A percentile compares a stretch with the other conserved stretches of the same genome.
Evolutionary conservation across 495 filamentous ascomycete genomes (phyloP).

Genomic region (Hyaloscypha hepaticicola): DNA sequence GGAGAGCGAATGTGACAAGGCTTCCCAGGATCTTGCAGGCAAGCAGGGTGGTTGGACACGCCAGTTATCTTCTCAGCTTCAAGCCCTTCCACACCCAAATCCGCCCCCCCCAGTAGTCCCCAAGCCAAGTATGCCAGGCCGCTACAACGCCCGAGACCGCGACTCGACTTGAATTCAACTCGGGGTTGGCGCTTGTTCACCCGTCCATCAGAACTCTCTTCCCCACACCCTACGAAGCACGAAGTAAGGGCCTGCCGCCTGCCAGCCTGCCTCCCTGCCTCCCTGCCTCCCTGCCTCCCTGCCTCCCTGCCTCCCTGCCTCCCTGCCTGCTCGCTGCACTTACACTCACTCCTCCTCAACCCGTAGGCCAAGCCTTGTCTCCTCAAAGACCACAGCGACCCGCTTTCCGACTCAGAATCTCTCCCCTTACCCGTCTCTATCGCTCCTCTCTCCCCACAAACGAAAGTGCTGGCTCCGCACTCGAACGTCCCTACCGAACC

Average conservation of each 20-base stretch:
- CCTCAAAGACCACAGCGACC: background rate
- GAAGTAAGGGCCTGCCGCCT: constrained; percentile 19
- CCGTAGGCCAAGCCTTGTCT: background rate
- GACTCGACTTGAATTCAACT: background rate
- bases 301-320: no score
- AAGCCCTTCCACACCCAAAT: constrained; percentile 15
- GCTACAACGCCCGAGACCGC: background rate
- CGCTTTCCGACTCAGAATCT: constrained; percentile 19
- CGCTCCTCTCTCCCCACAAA: constrained; percentile 21
- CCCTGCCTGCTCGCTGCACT: no score
- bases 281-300: background rate
- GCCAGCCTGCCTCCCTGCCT: background rate
- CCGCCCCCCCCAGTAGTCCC: background rate
- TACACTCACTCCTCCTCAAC: background rate
- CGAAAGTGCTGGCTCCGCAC: background rate
- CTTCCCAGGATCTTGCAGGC: constrained; percentile 11
- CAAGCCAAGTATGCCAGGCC: background rate
- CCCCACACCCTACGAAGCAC: constrained; percentile 24
- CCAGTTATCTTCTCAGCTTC: constrained; percentile 7
- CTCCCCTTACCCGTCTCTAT: constrained; percentile 18
- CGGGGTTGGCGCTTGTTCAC: constrained; percentile 16
- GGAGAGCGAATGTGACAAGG: constrained; percentile 13
- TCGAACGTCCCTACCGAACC: constrained; percentile 28
- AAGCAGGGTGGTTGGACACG: constrained; percentile 8
- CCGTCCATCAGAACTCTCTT: constrained; percentile 1